Evolutionary conservation across 2,329 filamentous ascomycete species (phyloP).

Genomic region (Alternaria sp.): DNA sequence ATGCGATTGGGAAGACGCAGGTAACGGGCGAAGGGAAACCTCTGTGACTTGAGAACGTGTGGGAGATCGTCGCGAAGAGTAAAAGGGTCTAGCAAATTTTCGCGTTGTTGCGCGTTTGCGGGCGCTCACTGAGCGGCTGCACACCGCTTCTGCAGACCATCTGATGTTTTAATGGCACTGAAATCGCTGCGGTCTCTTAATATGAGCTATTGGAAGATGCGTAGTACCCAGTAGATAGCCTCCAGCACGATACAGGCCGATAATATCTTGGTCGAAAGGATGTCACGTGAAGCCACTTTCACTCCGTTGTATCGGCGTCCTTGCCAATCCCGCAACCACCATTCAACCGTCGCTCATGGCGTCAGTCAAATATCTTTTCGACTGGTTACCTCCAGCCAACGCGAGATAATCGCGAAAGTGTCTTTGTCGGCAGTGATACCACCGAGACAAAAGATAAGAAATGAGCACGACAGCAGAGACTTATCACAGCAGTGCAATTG

Average conservation of each 20-base stretch:
- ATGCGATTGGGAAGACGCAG: not conserved
- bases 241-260: not conserved
- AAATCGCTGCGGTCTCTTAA: not conserved
- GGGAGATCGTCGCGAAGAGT: not conserved
- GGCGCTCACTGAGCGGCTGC: not conserved
- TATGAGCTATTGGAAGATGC: accelerated
- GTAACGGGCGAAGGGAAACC: not conserved
- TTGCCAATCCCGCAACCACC: not conserved
- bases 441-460: not conserved
- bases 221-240: accelerated
- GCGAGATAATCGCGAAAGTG: not conserved
- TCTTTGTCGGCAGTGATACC: not conserved
- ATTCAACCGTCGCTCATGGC: not conserved
- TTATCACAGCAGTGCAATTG: not conserved
- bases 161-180: not conserved
- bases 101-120: not conserved
- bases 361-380: accelerated
- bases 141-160: not conserved
- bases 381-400: not conserved
- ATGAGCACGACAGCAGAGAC: not conserved
- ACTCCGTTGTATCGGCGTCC: not conserved
- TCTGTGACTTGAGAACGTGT: not conserved
- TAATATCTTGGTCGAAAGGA: not conserved
- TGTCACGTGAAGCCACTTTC: not conserved
- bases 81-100: not conserved